Conservation (phyloP, 1,284 basidiomycete genomes). For the Cryptococcus maquisensis region DNA sequence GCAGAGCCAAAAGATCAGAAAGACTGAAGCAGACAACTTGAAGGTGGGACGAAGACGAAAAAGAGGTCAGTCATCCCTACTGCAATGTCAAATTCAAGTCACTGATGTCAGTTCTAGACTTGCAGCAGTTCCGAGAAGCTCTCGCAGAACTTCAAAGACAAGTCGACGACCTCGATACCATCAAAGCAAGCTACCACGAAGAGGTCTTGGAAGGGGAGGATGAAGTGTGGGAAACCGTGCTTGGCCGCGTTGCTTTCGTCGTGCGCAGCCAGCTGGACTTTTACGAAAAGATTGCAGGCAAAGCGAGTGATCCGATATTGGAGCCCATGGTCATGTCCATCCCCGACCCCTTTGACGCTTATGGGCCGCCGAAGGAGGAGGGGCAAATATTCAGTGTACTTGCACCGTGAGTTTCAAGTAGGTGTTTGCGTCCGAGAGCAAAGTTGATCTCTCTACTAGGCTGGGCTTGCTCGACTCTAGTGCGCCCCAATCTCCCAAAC, state of each 20-base stretch:
- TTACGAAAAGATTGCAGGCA: constrained; percentile 52
- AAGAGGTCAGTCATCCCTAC: constrained; percentile 59
- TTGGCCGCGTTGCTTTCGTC: constrained; percentile 62
- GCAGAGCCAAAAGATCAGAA: constrained; percentile 76
- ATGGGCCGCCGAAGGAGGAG: constrained; percentile 79
- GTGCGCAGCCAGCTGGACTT: constrained; percentile 48
- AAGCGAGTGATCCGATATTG: constrained; percentile 84
- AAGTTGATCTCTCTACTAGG: constrained; percentile 8
- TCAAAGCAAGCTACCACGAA: constrained; percentile 51
- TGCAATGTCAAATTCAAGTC: background rate
- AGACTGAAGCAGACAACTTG: constrained; percentile 85
- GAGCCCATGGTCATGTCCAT: constrained; percentile 84
- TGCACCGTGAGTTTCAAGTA: constrained; percentile 58
- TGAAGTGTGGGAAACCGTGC: constrained; percentile 82
- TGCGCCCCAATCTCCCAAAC: constrained; percentile 31
- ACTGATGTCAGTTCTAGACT: constrained; percentile 54
- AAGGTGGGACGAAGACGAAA: constrained; percentile 63
- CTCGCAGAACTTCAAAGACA: constrained; percentile 75
- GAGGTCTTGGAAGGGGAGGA: constrained; percentile 90
- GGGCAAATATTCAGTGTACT: constrained; percentile 91
- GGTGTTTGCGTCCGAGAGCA: background rate
- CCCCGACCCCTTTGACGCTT: constrained; percentile 88
- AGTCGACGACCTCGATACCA: constrained; percentile 54
- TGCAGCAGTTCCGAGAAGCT: constrained; percentile 81
- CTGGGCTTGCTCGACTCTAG: constrained; percentile 33